Evolutionary conservation across 768 basidiomycete species (phyloP), one percentile per base, ranked within the genome.

Genomic region (Boletus sp.): DNA sequence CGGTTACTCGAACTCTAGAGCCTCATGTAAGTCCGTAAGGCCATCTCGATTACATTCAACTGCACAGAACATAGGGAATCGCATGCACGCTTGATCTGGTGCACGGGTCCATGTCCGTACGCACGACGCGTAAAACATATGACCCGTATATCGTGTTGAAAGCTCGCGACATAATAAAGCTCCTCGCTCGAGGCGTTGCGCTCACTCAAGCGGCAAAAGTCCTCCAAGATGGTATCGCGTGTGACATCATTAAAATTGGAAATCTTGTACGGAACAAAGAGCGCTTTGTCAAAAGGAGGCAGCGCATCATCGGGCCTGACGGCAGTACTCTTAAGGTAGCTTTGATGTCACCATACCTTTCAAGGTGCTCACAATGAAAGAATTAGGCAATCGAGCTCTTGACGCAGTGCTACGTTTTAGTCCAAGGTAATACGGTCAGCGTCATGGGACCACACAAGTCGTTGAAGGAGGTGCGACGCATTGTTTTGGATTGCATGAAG

Each of bases 401-500:
- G 54, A 98, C 97, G 14, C 86, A 91, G 66, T 98, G 95, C 68
- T 99, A 99, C 70, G 92, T 99, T 28, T 82, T 99, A 18, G 97
- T 99, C 3, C 97, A 98, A 78, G 97, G 97, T 60, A 98, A 84
- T 72, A 99, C 97, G 1, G 97, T 99, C 55, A 93, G 94, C 50
- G 94, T 93, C 12, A 98, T 98, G 94, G 97, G 97, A 4, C 89
- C 94, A 0, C 90, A 90, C 77, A 97, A 96, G 68, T 89, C 89
- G 0, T 78, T 99, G 18, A 98, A 98, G 71, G 97, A 99, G 73
- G 96, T 99, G 11, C 82, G 97, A 56, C 77, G 95, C 64, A 98
- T 98, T 59, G 84, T 99, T n/a, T 73, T 98, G 41, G 97, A 99
- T 69, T 99, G 97, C 77, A 98, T 99, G 97, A 94, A 89, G 76